Evolutionary conservation across 192 early-diverging fungal genomes (phyloP).

Genomic region (Entomortierella beljakovae): DNA sequence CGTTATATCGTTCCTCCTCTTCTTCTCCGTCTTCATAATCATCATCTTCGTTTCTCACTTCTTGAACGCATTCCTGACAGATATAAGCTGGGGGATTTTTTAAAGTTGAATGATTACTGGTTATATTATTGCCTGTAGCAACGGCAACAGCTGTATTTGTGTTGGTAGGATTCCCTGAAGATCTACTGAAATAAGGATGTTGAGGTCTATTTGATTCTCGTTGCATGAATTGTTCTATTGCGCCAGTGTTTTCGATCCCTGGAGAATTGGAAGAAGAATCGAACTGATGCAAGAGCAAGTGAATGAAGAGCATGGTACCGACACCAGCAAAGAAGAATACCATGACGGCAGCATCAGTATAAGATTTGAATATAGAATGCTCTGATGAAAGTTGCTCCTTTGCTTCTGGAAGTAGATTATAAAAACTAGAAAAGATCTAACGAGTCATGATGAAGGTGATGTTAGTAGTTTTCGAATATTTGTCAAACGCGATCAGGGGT

Average conservation of each 20-base stretch:
- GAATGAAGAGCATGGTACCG: slow-evolving; percentile 31
- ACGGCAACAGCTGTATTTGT: neutral
- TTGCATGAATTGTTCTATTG: slow-evolving; percentile 47
- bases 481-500: neutral
- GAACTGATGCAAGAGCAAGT: slow-evolving; percentile 51
- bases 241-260: slow-evolving; percentile 33
- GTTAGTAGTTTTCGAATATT: neutral
- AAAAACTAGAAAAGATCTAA: slow-evolving; percentile 53
- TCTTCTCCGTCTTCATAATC: slow-evolving; percentile 7
- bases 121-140: neutral
- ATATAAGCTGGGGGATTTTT: neutral
- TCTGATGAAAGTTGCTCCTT: slow-evolving; percentile 48
- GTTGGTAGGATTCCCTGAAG: neutral
- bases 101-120: slow-evolving; percentile 1
- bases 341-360: slow-evolving; percentile 35
- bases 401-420: slow-evolving; percentile 50
- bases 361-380: slow-evolving; percentile 33
- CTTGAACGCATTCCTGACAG: slow-evolving; percentile 14
- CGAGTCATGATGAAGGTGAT: neutral
- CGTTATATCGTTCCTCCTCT: slow-evolving; percentile 39
- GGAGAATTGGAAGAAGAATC: slow-evolving; percentile 20
- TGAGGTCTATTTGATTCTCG: slow-evolving; percentile 5
- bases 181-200: neutral
- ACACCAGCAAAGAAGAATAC: slow-evolving; percentile 47
- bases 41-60: too few species aligned